Percentiles rank a stretch among this genome's conserved stretches.
phyloP scores from a whole-genome alignment of 768 basidiomycete genomes.

The Russula brevipes region DNA sequence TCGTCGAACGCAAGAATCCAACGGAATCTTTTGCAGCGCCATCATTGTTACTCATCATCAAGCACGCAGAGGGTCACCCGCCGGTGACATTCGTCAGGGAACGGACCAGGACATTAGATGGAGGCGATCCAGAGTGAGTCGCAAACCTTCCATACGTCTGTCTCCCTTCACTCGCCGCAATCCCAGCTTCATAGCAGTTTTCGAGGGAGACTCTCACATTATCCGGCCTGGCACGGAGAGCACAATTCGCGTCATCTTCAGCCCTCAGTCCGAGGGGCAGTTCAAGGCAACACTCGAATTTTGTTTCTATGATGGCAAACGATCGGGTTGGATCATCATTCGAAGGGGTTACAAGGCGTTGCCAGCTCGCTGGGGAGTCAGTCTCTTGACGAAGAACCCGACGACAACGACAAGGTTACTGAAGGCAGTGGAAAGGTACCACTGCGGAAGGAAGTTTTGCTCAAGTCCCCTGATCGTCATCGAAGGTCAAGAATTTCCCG shows the following conservation, averaged over 20 bases:
- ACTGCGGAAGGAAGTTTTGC: not conserved
- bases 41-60: conserved; percentile 18
- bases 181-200: conserved; percentile 6
- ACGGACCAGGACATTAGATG: not conserved
- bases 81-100: conserved; percentile 14
- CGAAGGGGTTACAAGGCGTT: conserved; percentile 3
- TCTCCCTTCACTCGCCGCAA: not conserved
- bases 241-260: conserved; percentile 7
- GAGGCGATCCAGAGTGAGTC: conserved; percentile 12
- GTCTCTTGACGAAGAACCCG: not conserved
- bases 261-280: conserved; percentile 12
- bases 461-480: not conserved
- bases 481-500: conserved; percentile 5
- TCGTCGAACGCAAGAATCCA: conserved; percentile 39
- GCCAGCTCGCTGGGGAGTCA: conserved; percentile 11
- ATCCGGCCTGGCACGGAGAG: conserved; percentile 8
- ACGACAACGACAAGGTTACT: not conserved
- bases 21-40: conserved; percentile 15
- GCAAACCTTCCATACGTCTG: not conserved
- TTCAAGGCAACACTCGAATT: conserved; percentile 15
- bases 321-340: not conserved
- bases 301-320: conserved; percentile 4
- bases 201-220: not conserved
- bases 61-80: conserved; percentile 9
- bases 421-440: not conserved